Evolutionary conservation across 2,329 filamentous ascomycete genomes (phyloP).

Genomic region (Fusarium tupiense): DNA sequence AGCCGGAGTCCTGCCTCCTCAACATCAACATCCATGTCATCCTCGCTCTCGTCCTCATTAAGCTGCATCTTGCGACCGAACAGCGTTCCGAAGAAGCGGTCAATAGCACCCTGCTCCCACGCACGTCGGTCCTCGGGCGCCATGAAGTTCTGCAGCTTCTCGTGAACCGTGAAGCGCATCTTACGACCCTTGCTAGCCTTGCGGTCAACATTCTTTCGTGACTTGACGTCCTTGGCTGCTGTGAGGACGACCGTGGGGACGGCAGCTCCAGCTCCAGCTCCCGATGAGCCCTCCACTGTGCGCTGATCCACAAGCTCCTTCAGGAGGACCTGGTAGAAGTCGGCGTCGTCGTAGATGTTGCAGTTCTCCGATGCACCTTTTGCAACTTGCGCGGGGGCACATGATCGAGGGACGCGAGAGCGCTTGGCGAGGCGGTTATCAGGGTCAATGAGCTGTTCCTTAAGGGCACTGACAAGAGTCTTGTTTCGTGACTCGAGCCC

Average conservation of each 20-base stretch:
- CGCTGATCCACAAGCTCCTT: constrained; percentile 94
- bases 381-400: constrained; percentile 75
- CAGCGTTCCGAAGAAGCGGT: constrained; percentile 78
- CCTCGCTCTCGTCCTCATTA: constrained; percentile 65
- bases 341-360: constrained; percentile 87
- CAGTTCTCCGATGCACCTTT: constrained; percentile 66
- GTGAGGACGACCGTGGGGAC: constrained; percentile 70
- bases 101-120: constrained; percentile 85
- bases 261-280: constrained; percentile 51
- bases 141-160: constrained; percentile 99
- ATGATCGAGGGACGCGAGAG: constrained; percentile 77
- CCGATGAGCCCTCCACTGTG: constrained; percentile 70
- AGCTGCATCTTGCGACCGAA: constrained; percentile 76
- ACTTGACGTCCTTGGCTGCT: constrained; percentile 79
- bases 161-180: constrained; percentile 92
- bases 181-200: constrained; percentile 96
- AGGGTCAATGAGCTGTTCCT: constrained; percentile 72
- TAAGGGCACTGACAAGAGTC: constrained; percentile 71
- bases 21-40: constrained; percentile 62
- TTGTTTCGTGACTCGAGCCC: constrained; percentile 46
- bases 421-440: constrained; percentile 73
- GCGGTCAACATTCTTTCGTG: constrained; percentile 86
- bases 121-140: constrained; percentile 82
- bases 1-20: constrained; percentile 65
- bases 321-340: constrained; percentile 93